A percentile compares a stretch with the other conserved stretches of the same genome.
These are phyloP conservation scores for Lepidium didymum DNA, from an alignment of 345 rosid species.

Conservation along the genomic window DNA sequence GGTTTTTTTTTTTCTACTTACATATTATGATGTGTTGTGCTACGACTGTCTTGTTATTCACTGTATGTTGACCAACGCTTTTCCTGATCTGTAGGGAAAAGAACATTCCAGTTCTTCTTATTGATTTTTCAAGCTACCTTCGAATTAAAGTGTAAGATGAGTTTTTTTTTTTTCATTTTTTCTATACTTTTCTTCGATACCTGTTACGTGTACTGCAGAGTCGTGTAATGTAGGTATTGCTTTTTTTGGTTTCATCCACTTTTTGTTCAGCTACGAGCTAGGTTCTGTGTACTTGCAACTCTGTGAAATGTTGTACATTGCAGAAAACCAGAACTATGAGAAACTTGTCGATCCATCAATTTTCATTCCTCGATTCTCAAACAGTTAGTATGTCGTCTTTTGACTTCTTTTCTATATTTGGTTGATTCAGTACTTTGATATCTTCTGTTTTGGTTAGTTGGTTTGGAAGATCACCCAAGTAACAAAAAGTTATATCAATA, in stretches of 20 bases:
- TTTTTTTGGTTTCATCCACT: slow-evolving; percentile 3
- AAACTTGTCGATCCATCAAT: slow-evolving; percentile 81
- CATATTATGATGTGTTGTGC: background rate
- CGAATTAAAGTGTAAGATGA: slow-evolving; percentile 64
- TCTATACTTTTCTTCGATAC: background rate
- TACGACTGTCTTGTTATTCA: background rate
- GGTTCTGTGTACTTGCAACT: slow-evolving; percentile 93
- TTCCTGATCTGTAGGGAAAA: slow-evolving; percentile 49
- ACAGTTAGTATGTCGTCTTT: slow-evolving; percentile 42
- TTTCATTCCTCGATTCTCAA: slow-evolving; percentile 62
- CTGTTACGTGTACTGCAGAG: background rate
- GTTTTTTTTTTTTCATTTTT: background rate
- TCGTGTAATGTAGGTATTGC: background rate
- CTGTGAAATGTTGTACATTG: slow-evolving; percentile 53
- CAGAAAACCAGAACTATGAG: slow-evolving; percentile 43
- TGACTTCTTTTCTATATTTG: background rate
- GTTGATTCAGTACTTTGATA: background rate
- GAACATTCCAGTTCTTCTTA: slow-evolving; percentile 59
- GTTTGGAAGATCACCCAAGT: background rate
- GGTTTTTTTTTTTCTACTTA: slow-evolving; percentile 32
- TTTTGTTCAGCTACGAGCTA: slow-evolving; percentile 62
- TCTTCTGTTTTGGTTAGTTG: background rate
- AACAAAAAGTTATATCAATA: background rate
- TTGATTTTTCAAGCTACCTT: slow-evolving; percentile 77
- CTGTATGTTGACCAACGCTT: slow-evolving; percentile 9